phyloP scores from a whole-genome alignment of 192 early-diverging fungal genomes.

The Entrophospora sp. region DNA sequence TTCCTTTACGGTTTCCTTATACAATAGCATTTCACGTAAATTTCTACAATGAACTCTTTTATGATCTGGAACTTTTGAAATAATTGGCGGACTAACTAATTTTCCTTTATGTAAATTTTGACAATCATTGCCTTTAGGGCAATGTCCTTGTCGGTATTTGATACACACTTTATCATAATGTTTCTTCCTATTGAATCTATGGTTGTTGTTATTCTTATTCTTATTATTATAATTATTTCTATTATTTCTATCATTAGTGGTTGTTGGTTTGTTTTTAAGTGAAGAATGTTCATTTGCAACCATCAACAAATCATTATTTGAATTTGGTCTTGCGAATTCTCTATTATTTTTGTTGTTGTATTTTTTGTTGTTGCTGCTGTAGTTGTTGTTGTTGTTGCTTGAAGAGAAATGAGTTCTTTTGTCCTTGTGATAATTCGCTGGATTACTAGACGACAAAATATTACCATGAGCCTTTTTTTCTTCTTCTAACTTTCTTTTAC shows the following conservation, averaged over 20 bases:
- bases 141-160: background rate
- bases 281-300: no score
- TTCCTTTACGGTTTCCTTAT: slow-evolving; percentile 7
- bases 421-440: background rate
- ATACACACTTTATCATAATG: background rate
- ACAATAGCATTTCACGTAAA: background rate
- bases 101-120: background rate
- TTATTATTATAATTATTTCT: background rate
- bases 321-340: background rate
- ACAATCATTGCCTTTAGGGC: background rate
- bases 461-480: background rate
- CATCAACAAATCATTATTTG: no score
- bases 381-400: background rate
- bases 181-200: background rate
- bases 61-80: background rate
- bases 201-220: background rate
- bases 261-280: no score
- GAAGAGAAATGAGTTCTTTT: background rate
- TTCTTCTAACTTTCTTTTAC: slow-evolving; percentile 41
- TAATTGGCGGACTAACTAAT: background rate
- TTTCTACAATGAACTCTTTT: background rate
- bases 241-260: background rate
- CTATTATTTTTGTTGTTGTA: background rate
- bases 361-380: background rate
- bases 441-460: background rate